Evolutionary conservation across 305 asterid genomes (phyloP).

Genomic region (Ilex paraguariensis): DNA sequence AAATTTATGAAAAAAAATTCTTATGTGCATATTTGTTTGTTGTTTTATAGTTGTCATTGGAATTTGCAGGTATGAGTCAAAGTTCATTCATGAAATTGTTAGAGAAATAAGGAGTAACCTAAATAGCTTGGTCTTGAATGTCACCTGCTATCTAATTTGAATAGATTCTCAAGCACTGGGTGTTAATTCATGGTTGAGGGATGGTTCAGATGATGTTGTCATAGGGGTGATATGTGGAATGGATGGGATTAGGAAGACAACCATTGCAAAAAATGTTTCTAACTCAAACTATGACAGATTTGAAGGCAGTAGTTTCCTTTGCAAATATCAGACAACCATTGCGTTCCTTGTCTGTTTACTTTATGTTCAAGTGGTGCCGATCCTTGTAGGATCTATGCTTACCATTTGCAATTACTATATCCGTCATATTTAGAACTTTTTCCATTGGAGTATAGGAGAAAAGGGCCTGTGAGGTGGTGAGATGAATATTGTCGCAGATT

Average conservation of each 20-base stretch:
- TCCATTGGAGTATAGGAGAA: too few species aligned
- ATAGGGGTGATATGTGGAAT: not conserved
- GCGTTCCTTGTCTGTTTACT: too few species aligned
- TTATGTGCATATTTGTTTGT: too few species aligned
- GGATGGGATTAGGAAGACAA: slow-evolving; percentile 1
- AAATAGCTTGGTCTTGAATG: not conserved
- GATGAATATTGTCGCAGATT: too few species aligned
- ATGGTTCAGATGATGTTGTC: not conserved
- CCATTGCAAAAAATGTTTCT: not conserved
- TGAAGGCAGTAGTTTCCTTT: not conserved
- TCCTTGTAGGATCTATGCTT: too few species aligned
- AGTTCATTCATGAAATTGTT: not conserved
- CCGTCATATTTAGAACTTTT: too few species aligned
- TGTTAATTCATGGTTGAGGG: not conserved
- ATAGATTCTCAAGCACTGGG: not conserved
- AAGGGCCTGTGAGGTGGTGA: too few species aligned
- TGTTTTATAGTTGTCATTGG: not conserved
- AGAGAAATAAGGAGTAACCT: not conserved
- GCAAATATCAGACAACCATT: too few species aligned
- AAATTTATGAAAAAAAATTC: not conserved
- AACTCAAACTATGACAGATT: not conserved
- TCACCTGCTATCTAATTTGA: not conserved
- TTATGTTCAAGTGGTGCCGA: too few species aligned
- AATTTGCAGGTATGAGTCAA: not conserved
- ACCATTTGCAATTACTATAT: too few species aligned